Percentiles rank a stretch among this genome's conserved stretches.
phyloP scores from a whole-genome alignment of 2,329 filamentous ascomycete species.

The Juglanconis juglandina region DNA sequence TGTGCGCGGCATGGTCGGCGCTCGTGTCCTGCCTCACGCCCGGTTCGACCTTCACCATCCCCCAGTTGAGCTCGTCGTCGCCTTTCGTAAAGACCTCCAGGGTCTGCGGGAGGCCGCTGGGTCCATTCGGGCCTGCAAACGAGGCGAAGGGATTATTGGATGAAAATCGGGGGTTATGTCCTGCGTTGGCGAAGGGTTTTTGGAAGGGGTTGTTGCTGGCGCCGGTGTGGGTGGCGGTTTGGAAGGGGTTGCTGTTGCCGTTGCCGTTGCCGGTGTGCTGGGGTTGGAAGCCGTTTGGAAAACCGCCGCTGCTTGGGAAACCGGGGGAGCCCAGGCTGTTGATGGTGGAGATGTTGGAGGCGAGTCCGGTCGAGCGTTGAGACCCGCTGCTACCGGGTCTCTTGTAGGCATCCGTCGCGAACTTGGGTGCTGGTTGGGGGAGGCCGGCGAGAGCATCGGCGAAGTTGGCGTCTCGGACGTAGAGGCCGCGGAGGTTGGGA shows the following conservation, averaged over 20 bases:
- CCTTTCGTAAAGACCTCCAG: constrained; percentile 60
- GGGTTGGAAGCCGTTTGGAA: constrained; percentile 11
- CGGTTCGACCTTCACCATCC: constrained; percentile 49
- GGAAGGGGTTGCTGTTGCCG: background rate
- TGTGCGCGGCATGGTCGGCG: constrained; percentile 24
- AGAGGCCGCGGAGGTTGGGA: constrained; percentile 71
- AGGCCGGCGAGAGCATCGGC: constrained; percentile 72
- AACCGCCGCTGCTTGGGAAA: constrained; percentile 15
- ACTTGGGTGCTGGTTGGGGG: constrained; percentile 56
- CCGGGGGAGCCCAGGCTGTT: constrained; percentile 20
- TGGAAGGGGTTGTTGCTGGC: constrained; percentile 20
- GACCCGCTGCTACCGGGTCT: constrained; percentile 33
- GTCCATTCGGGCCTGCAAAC: constrained; percentile 28
- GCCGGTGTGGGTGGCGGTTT: constrained; percentile 1
- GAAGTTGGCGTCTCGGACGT: constrained; percentile 81
- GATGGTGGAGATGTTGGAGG: constrained; percentile 18
- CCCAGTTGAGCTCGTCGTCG: constrained; percentile 57
- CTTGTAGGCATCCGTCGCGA: constrained; percentile 34
- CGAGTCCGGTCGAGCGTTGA: constrained; percentile 19
- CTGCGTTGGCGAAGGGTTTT: constrained; percentile 22
- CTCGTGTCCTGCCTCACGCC: constrained; percentile 27
- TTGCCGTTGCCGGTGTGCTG: background rate
- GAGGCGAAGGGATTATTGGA: constrained; percentile 59
- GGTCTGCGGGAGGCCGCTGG: constrained; percentile 45
- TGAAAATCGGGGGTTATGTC: constrained; percentile 46